Conservation (phyloP, 1,284 basidiomycete genomes). For the Hortiboletus rubellus region DNA sequence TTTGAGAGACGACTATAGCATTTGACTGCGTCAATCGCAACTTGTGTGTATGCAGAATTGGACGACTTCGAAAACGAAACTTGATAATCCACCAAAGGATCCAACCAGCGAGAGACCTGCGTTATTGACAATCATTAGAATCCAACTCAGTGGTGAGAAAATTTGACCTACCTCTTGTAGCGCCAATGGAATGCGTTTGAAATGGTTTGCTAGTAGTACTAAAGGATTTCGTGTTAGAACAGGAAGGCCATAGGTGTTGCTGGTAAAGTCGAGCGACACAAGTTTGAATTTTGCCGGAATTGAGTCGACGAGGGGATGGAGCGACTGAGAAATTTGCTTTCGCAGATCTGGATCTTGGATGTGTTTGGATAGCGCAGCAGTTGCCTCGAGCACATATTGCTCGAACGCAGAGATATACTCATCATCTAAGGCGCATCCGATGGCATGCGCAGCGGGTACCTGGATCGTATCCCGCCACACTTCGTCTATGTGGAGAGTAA, state of each 20-base stretch:
- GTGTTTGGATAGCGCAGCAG: background rate
- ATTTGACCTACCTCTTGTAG: background rate
- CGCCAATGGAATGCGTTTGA: background rate
- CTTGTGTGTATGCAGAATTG: slow-evolving; percentile 1
- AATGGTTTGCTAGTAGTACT: background rate
- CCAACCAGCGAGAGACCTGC: background rate
- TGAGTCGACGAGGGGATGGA: background rate
- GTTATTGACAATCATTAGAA: too few relatives aligned
- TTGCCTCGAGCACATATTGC: background rate
- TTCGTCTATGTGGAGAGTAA: background rate
- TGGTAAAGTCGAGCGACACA: background rate
- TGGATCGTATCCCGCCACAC: background rate
- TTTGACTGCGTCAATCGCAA: background rate
- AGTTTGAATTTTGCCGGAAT: slow-evolving; percentile 6
- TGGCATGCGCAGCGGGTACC: background rate
- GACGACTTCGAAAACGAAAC: too few relatives aligned
- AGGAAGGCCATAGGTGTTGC: background rate
- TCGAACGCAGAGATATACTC: background rate
- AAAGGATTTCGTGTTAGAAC: slow-evolving; percentile 1
- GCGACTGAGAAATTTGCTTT: background rate
- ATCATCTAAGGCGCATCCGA: background rate
- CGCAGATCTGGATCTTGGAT: background rate
- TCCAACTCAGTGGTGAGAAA: too few relatives aligned
- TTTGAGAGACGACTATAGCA: background rate
- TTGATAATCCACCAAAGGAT: slow-evolving; percentile 5